Evolutionary conservation across 345 rosid genomes (phyloP), one percentile per base, ranked within the genome.

Genomic region (Conringia planisiliqua): DNA sequence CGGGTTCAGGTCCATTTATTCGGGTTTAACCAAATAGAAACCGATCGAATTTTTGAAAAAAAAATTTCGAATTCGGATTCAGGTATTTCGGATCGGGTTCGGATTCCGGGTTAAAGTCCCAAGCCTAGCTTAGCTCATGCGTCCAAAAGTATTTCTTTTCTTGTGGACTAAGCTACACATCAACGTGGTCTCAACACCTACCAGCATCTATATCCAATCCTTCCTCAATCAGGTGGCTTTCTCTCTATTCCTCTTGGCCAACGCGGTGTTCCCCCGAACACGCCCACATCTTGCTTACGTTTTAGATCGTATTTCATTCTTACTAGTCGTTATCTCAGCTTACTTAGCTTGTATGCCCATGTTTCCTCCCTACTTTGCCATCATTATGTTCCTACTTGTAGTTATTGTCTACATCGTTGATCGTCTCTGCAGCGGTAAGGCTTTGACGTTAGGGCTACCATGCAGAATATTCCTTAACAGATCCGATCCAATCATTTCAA

Each of bases 161-260:
- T 10, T 4, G 7, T 16, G 62, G 40, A 9, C 7, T 16, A 33
- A 17, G 14, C 62, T 9, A 57, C 62, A 57, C 62, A 57, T 33
- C 62, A 6, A 8, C 14, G 18, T 57, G 40, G 62, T n/a, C 24
- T 16, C 40, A 57, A 16, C 62, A 1, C 4, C 62, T 9, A 32
- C 62, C 40, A 57, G 62, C 62, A 57, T 57, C 62, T 4, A 57
- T 8, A 32, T 57, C 39, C 62, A 57, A 32, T 57, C 42, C 62
- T 57, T 32, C 39, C 40, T 57, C 24, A 57, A 16, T 35, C 62
- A 8, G 62, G 13, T 1, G 11, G 24, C 42, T 57, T 32, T 57
- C 40, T 57, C 62, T 9, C 40, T 57, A 3, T 57, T 57, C 11
- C 62, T 57, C 13, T 57, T 57, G 62, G 62, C 62, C 13, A 17